phyloP scores from a whole-genome alignment of 148 eudicot genomes.

The Pharnaceum exiguum region DNA sequence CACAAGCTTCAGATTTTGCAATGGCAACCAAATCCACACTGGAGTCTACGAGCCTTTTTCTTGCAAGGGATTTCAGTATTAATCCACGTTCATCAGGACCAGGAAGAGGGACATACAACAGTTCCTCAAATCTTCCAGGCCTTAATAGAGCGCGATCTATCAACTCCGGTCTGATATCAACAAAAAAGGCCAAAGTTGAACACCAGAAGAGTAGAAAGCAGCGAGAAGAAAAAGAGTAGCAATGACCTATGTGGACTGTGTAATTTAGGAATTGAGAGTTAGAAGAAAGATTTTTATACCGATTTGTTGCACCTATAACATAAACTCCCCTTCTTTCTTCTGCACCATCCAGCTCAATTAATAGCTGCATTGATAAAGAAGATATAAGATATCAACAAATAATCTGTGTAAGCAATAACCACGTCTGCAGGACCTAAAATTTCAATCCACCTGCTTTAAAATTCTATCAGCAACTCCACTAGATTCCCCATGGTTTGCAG shows the following conservation, averaged over 20 bases:
- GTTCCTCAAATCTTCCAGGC: slow-evolving; percentile 71
- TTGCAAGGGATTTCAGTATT: slow-evolving; percentile 53
- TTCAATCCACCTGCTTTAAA: slow-evolving; percentile 46
- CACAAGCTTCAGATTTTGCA: slow-evolving; percentile 41
- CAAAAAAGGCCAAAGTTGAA: not conserved
- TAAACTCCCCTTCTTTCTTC: slow-evolving; percentile 63
- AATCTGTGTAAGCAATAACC: not conserved
- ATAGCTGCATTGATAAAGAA: slow-evolving; percentile 37
- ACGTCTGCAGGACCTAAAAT: not conserved
- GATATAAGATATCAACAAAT: not conserved
- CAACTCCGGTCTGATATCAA: slow-evolving; percentile 47
- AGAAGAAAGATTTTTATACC: slow-evolving; percentile 29
- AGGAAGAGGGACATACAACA: slow-evolving; percentile 59
- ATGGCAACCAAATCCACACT: slow-evolving; percentile 50
- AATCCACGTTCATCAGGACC: slow-evolving; percentile 52
- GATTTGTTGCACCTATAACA: slow-evolving; percentile 77
- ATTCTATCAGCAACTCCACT: slow-evolving; percentile 55
- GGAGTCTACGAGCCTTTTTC: slow-evolving; percentile 49
- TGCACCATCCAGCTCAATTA: slow-evolving; percentile 65
- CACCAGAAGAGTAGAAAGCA: not conserved
- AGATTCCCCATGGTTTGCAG: slow-evolving; percentile 57
- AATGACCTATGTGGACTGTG: not conserved
- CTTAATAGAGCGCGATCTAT: slow-evolving; percentile 62
- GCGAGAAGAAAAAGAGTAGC: not conserved
- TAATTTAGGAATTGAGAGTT: too few species aligned